A percentile compares a stretch with the other conserved stretches of the same genome.
phyloP scores from a whole-genome alignment of 1,284 basidiomycete genomes.

The Cryptococcus hybrid region DNA sequence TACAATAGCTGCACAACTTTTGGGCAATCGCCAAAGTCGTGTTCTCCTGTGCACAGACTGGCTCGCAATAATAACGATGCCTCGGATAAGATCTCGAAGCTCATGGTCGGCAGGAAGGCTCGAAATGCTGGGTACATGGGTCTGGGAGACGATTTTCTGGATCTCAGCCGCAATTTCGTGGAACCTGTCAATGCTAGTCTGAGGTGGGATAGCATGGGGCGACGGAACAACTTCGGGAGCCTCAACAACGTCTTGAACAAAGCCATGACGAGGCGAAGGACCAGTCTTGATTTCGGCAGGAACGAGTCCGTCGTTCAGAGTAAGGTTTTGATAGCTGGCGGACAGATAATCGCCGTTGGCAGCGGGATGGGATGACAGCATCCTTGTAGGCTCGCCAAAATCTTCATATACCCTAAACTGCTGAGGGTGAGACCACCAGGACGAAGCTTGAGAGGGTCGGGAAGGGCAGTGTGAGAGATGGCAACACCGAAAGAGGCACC shows the following conservation, averaged over 20 bases:
- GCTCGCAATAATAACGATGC: conserved; percentile 73
- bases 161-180: conserved; percentile 71
- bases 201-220: conserved; percentile 30
- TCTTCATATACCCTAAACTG: conserved; percentile 95
- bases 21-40: conserved; percentile 92
- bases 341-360: conserved; percentile 29
- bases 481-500: conserved; percentile 63
- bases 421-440: conserved; percentile 73
- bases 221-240: conserved; percentile 19
- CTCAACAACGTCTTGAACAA: conserved; percentile 22
- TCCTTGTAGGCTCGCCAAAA: conserved; percentile 62
- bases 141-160: conserved; percentile 70
- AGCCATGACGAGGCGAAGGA: conserved; percentile 25
- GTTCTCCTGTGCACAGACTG: conserved; percentile 77
- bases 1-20: conserved; percentile 60
- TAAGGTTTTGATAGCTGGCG: conserved; percentile 24
- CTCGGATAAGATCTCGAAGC: conserved; percentile 75
- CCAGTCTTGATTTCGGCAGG: conserved; percentile 35
- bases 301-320: conserved; percentile 23
- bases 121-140: conserved; percentile 62
- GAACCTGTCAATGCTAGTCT: conserved; percentile 46
- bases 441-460: conserved; percentile 85
- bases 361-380: conserved; percentile 21
- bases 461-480: conserved; percentile 75
- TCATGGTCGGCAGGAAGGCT: conserved; percentile 78